Evolutionary conservation across 805 yeast genomes (phyloP).

Genomic region (Lachancea thermotolerans): DNA sequence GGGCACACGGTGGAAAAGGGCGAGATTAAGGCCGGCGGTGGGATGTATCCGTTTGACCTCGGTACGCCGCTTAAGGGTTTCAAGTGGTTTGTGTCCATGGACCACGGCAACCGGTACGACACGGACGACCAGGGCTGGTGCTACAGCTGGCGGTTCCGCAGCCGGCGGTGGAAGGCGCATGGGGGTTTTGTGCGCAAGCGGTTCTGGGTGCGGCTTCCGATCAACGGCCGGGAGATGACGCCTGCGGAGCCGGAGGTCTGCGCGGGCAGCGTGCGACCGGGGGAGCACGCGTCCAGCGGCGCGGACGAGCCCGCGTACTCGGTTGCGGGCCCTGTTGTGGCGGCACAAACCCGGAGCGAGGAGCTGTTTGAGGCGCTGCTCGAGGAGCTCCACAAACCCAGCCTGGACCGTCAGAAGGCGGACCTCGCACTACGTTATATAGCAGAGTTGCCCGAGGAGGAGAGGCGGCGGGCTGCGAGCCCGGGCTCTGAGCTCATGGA

Average conservation of each 20-base stretch:
- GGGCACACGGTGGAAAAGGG: constrained; percentile 4
- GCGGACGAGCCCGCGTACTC: no score
- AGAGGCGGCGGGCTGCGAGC: neutral
- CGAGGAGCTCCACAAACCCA: constrained; percentile 6
- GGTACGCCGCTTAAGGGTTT: constrained; percentile 27
- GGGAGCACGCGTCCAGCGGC: neutral
- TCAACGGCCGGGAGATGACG: constrained; percentile 1
- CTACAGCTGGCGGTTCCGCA: constrained; percentile 47
- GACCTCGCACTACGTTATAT: constrained; percentile 9
- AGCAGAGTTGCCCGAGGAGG: neutral
- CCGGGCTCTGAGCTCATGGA: neutral
- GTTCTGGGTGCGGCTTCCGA: constrained; percentile 46
- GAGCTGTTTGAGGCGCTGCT: constrained; percentile 3
- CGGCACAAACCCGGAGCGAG: no score
- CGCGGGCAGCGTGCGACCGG: neutral
- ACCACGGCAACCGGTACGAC: constrained; percentile 37
- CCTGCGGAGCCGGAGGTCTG: constrained; percentile 1
- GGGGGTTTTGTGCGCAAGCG: constrained; percentile 61
- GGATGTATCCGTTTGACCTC: constrained; percentile 4
- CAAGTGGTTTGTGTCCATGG: constrained; percentile 69
- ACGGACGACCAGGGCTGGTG: constrained; percentile 86
- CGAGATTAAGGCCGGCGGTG: constrained; percentile 7
- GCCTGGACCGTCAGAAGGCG: constrained; percentile 15
- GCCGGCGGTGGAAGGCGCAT: constrained; percentile 56
- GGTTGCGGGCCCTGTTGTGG: no score